Conservation (phyloP, 2,329 filamentous ascomycete species). For the Pseudogymnoascus sp. region DNA sequence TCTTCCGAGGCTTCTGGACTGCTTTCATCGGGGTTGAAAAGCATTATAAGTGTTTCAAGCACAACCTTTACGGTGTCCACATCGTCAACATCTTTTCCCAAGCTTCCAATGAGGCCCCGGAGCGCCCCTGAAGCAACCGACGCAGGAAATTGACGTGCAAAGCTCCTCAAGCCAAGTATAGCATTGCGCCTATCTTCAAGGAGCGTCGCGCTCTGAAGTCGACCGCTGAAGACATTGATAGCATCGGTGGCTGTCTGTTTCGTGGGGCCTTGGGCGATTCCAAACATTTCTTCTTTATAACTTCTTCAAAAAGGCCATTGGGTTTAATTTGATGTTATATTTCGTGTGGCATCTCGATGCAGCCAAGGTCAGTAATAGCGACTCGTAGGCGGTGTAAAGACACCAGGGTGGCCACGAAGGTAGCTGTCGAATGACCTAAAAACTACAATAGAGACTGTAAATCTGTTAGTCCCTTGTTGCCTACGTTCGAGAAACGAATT, state of each 20-base stretch:
- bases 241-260: conserved; percentile 95
- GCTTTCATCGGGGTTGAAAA: conserved; percentile 64
- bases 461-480: background rate
- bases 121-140: conserved; percentile 92
- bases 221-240: conserved; percentile 79
- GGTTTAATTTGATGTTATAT: background rate
- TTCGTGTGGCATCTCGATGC: conserved; percentile 3
- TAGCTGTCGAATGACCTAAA: background rate
- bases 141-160: conserved; percentile 92
- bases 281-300: conserved; percentile 43
- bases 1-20: conserved; percentile 93
- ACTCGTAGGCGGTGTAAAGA: background rate
- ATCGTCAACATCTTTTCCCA: conserved; percentile 85
- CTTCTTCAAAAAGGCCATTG: conserved; percentile 2
- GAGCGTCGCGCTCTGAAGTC: conserved; percentile 79
- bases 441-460: background rate
- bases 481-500: background rate
- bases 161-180: conserved; percentile 86
- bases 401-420: background rate
- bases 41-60: conserved; percentile 87
- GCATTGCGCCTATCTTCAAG: conserved; percentile 91
- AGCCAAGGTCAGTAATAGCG: background rate
- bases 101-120: conserved; percentile 72
- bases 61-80: conserved; percentile 94
- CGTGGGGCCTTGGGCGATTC: conserved; percentile 65